Base-by-base conservation (phyloP, 306 rosid species). In the barrel medic (Medicago truncatula) region DNA sequence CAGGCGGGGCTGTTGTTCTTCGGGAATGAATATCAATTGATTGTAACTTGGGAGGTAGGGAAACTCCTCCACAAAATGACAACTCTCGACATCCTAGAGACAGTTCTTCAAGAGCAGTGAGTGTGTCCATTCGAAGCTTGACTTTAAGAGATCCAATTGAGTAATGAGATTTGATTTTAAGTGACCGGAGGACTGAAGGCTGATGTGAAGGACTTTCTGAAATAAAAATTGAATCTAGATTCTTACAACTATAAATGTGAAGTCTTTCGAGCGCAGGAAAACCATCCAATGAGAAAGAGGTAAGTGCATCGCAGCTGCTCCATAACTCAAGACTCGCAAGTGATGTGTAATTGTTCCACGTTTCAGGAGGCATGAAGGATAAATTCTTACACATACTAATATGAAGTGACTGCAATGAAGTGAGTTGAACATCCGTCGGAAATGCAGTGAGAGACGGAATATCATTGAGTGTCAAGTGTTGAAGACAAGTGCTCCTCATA, bases 271-370 rank as follows among this genome's bases (percentile, higher is more conserved):
- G 69, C 3, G 1, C 8, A 63, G 69, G 69, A 3, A 63, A 63
- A n/a, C 49, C 23, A 36, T 63, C 49, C 2, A 63, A 1, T 63
- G 49, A 25, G 21, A 63, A 63, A 2, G 69, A 63, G 13, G 69
- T 8, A n/a, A 63, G 69, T 63, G 49, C 25, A 9, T 16, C 49
- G 16, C 67, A 73, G 3, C 31, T 59, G 1, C 21, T 2, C 28
- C 1, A 0, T 9, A 73, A 2, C 4, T 12, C 3, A 65, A 59
- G 57, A 59, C 3, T 9, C 14, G 1, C 43, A 28, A 59, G 77
- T 1, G 46, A 73, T 9, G 69, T 59, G 69, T 73, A 59, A 58
- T 44, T 43, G 46, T 5, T 23, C 69, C 77, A 73, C 0, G 59
- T 73, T 16, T 73, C 18, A 28, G 43, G 4, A 14, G 77, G 58